These are phyloP conservation scores for Saccharomyces hybrid DNA, from an alignment of 1,139 yeast species.

Conservation along the genomic window DNA sequence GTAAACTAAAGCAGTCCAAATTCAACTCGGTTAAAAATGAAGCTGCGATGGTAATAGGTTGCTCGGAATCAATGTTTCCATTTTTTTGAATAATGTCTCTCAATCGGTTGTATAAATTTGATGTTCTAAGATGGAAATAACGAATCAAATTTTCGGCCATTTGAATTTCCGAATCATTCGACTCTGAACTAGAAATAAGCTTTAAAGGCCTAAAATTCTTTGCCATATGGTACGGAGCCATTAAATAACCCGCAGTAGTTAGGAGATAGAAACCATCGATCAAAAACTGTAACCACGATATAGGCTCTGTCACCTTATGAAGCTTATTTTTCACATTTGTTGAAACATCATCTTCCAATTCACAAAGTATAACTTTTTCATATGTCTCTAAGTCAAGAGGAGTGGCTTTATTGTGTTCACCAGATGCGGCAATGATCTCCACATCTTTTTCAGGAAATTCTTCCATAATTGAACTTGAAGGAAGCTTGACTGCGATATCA, in stretches of 20 bases:
- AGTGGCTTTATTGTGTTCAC: constrained; percentile 30
- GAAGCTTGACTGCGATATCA: constrained; percentile 42
- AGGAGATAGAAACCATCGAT: constrained; percentile 77
- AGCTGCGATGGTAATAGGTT: constrained; percentile 14
- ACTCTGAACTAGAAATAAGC: constrained; percentile 32
- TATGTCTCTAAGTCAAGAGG: constrained; percentile 31
- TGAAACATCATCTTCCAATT: constrained; percentile 17
- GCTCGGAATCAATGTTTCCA: constrained; percentile 11
- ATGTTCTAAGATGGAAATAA: constrained; percentile 19
- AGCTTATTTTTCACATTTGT: constrained; percentile 23
- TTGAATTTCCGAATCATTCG: background rate
- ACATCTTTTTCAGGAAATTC: constrained; percentile 2
- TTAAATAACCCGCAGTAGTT: constrained; percentile 72
- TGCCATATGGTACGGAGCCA: constrained; percentile 33
- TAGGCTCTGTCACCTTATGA: constrained; percentile 34
- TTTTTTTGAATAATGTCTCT: constrained; percentile 13
- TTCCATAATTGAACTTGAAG: constrained; percentile 27
- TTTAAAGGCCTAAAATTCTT: constrained; percentile 36
- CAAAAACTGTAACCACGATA: constrained; percentile 55
- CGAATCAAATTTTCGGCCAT: constrained; percentile 41
- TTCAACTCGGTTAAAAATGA: constrained; percentile 15
- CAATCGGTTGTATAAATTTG: constrained; percentile 13
- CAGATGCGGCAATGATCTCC: background rate
- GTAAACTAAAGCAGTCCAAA: constrained; percentile 28
- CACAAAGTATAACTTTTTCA: constrained; percentile 10